phyloP scores from a whole-genome alignment of 1,284 basidiomycete genomes.

The Pseudozyma hubeiensis region DNA sequence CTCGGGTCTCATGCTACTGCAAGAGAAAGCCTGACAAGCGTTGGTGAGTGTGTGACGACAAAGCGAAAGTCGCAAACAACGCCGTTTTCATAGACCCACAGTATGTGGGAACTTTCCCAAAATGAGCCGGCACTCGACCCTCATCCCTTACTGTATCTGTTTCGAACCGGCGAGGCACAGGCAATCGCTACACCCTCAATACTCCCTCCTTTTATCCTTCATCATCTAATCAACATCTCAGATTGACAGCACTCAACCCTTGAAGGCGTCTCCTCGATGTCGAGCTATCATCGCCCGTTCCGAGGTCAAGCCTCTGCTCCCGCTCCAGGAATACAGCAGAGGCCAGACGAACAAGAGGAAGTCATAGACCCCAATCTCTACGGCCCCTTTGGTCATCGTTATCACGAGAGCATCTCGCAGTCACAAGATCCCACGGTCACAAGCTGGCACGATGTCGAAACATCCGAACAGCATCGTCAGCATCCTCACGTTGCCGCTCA shows the following conservation, averaged over 20 bases:
- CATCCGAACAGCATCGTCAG: slow-evolving; percentile 26
- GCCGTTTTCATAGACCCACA: too few relatives aligned
- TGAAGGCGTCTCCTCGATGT: slow-evolving; percentile 9
- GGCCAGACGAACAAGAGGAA: slow-evolving; percentile 8
- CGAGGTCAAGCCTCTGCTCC: neutral
- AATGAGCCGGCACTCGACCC: too few relatives aligned
- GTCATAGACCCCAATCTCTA: slow-evolving; percentile 51
- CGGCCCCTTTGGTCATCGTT: slow-evolving; percentile 39
- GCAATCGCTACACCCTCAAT: too few relatives aligned
- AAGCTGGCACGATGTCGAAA: slow-evolving; percentile 40
- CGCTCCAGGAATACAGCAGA: neutral
- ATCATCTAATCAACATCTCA: neutral
- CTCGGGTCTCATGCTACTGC: neutral
- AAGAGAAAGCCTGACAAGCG: too few relatives aligned
- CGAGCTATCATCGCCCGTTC: slow-evolving; percentile 25
- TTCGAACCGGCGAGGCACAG: too few relatives aligned
- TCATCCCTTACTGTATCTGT: too few relatives aligned
- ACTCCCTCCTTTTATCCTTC: neutral
- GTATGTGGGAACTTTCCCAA: too few relatives aligned
- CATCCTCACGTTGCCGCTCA: neutral
- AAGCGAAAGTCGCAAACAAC: too few relatives aligned
- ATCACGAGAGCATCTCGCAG: slow-evolving; percentile 9
- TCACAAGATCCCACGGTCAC: neutral
- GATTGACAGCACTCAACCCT: neutral
- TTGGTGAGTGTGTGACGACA: too few relatives aligned